Evolutionary conservation across 2,329 filamentous ascomycete genomes (phyloP).

Genomic region (Thelonectria rubi): DNA sequence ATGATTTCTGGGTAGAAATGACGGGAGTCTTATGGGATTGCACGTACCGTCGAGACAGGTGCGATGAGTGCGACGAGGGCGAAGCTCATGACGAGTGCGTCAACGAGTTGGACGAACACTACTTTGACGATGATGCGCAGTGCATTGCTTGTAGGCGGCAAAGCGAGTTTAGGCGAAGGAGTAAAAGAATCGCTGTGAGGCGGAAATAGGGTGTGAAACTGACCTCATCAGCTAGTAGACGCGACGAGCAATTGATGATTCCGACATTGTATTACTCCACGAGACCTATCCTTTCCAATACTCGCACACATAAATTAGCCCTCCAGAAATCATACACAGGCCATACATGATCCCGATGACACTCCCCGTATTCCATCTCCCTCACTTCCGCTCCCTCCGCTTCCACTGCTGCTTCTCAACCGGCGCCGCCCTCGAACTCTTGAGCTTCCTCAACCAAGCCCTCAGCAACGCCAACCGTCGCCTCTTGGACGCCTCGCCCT

Average conservation of each 20-base stretch:
- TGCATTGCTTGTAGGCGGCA: slow-evolving; percentile 28
- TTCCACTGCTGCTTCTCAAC: too few relatives aligned
- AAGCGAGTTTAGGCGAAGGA: slow-evolving; percentile 18
- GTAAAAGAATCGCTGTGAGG: slow-evolving; percentile 18
- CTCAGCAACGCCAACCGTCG: too few relatives aligned
- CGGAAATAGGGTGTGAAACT: not conserved
- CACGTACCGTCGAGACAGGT: slow-evolving; percentile 11
- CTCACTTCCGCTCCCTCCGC: too few relatives aligned
- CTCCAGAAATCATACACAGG: too few relatives aligned
- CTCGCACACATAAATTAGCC: too few relatives aligned
- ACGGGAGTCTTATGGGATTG: slow-evolving; percentile 9
- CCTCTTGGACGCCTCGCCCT: not conserved
- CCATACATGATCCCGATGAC: too few relatives aligned
- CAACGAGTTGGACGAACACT: slow-evolving; percentile 26
- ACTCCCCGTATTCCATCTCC: too few relatives aligned
- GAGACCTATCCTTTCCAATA: not conserved
- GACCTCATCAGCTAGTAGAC: too few relatives aligned
- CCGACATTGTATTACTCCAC: too few relatives aligned
- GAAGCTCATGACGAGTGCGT: slow-evolving; percentile 19
- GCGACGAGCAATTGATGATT: too few relatives aligned
- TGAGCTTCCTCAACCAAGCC: too few relatives aligned
- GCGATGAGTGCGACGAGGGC: slow-evolving; percentile 10
- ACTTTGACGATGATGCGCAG: slow-evolving; percentile 27
- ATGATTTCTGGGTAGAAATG: not conserved
- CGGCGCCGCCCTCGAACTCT: too few relatives aligned